Percentiles rank a stretch among this genome's conserved stretches.
Evolutionary conservation across 1,139 yeast species (phyloP).

Genomic region (Saccharomyces uvarum): DNA sequence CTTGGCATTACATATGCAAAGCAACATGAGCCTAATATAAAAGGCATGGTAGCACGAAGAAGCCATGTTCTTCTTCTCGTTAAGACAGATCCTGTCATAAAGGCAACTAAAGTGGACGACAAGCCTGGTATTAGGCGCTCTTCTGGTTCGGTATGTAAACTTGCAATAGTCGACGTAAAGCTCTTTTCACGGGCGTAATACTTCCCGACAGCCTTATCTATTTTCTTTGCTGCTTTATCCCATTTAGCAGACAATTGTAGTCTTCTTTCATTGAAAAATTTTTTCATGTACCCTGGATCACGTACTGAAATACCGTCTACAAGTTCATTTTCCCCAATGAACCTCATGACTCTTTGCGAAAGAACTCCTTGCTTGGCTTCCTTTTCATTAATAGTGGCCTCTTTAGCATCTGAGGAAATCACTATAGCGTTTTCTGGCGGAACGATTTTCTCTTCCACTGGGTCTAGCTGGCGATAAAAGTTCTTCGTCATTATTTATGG

Average conservation of each 20-base stretch:
- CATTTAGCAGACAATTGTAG: constrained; percentile 34
- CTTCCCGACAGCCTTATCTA: constrained; percentile 40
- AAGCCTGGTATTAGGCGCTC: constrained; percentile 76
- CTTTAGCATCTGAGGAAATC: constrained; percentile 19
- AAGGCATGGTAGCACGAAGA: constrained; percentile 54
- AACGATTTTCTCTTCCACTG: constrained; percentile 22
- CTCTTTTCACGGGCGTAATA: constrained; percentile 58
- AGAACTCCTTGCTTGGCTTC: constrained; percentile 7
- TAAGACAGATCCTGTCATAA: constrained; percentile 69
- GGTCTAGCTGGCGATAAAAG: constrained; percentile 26
- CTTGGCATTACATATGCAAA: constrained; percentile 71
- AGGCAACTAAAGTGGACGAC: constrained; percentile 64
- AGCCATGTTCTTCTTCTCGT: constrained; percentile 62
- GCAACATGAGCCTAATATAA: constrained; percentile 58
- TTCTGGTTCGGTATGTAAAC: constrained; percentile 52
- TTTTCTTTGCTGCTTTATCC: constrained; percentile 32
- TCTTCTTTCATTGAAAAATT: constrained; percentile 20
- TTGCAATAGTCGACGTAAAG: constrained; percentile 59
- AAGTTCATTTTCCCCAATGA: constrained; percentile 20
- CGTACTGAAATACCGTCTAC: constrained; percentile 28
- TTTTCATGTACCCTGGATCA: constrained; percentile 19
- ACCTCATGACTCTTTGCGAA: constrained; percentile 8
- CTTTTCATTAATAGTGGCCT: constrained; percentile 14
- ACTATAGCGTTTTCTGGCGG: constrained; percentile 19
- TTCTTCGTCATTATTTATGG: constrained; percentile 10